Percentiles rank a stretch among this genome's conserved stretches.
Conservation (phyloP, 1,284 basidiomycete species). For the Rhodotorula sp. region DNA sequence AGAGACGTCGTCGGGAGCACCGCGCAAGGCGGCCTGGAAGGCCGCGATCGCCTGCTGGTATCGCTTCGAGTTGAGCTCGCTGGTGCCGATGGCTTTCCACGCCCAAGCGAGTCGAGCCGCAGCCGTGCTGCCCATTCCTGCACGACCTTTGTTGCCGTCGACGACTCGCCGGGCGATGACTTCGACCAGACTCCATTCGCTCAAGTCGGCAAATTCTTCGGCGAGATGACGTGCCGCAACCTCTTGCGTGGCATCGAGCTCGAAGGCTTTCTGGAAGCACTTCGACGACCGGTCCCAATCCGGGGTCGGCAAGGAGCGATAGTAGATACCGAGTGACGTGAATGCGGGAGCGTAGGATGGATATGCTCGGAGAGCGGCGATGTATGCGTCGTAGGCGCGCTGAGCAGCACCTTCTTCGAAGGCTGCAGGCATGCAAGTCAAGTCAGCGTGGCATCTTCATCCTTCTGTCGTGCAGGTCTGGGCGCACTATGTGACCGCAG, state of each 20-base stretch:
- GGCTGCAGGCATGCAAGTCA: not conserved
- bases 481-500: not conserved
- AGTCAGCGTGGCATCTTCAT: conserved; percentile 1
- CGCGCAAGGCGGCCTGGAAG: conserved; percentile 83
- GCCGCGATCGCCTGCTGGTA: conserved; percentile 76
- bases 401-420: conserved; percentile 46
- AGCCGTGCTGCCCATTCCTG: conserved; percentile 48
- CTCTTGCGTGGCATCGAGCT: conserved; percentile 84
- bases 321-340: conserved; percentile 89
- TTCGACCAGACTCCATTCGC: conserved; percentile 94
- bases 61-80: conserved; percentile 76
- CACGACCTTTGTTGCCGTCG: conserved; percentile 58
- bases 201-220: conserved; percentile 84
- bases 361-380: conserved; percentile 73
- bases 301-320: conserved; percentile 67
- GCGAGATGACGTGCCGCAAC: conserved; percentile 81
- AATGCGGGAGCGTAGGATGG: conserved; percentile 83
- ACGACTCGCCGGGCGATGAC: conserved; percentile 87
- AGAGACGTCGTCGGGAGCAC: conserved; percentile 69
- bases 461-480: no score
- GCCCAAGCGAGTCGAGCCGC: conserved; percentile 87
- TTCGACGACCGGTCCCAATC: conserved; percentile 84
- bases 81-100: conserved; percentile 94
- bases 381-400: conserved; percentile 75
- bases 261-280: conserved; percentile 98